A percentile compares a stretch with the other conserved stretches of the same genome.
phyloP scores from a whole-genome alignment of 371 early-diverging fungal species.

The Zopfochytrium polystomum region DNA sequence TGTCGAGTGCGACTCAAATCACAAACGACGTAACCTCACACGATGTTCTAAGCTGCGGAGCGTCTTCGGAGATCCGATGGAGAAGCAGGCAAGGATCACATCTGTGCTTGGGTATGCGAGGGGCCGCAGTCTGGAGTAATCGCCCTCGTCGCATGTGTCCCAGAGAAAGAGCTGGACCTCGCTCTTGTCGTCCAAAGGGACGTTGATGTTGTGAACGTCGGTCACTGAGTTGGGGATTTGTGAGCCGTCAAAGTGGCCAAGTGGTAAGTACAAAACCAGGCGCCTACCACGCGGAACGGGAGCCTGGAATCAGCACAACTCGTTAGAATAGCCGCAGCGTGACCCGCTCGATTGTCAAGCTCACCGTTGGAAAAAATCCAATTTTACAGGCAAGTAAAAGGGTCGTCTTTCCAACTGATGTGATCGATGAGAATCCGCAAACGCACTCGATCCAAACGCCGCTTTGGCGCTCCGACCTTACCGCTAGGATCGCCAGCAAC shows the following conservation, averaged over 20 bases:
- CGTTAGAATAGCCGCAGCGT: no score
- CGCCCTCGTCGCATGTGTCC: constrained; percentile 97
- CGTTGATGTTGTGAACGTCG: constrained; percentile 17
- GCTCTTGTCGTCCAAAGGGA: constrained; percentile 20
- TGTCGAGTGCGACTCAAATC: no score
- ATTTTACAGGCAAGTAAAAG: constrained; percentile 90
- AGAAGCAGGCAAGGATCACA: constrained; percentile 73
- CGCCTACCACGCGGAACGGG: no score
- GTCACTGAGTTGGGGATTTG: constrained; percentile 14
- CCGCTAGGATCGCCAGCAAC: constrained; percentile 41
- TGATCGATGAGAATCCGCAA: no score
- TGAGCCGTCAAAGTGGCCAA: no score
- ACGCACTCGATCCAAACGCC: no score
- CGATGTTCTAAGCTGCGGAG: constrained; percentile 67
- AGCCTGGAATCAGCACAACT: no score
- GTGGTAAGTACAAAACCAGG: no score
- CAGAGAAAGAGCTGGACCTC: constrained; percentile 75
- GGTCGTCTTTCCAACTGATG: constrained; percentile 83
- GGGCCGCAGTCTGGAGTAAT: constrained; percentile 89
- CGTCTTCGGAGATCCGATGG: constrained; percentile 24
- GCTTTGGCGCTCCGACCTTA: no score
- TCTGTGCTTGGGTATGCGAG: constrained; percentile 91
- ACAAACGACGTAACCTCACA: no score
- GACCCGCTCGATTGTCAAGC: no score
- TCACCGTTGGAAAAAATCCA: constrained; percentile 88